A percentile compares a stretch with the other conserved stretches of the same genome.
Conservation (phyloP, 225 moss, liverwort and hornwort species). For the Marchantia polymorpha region DNA sequence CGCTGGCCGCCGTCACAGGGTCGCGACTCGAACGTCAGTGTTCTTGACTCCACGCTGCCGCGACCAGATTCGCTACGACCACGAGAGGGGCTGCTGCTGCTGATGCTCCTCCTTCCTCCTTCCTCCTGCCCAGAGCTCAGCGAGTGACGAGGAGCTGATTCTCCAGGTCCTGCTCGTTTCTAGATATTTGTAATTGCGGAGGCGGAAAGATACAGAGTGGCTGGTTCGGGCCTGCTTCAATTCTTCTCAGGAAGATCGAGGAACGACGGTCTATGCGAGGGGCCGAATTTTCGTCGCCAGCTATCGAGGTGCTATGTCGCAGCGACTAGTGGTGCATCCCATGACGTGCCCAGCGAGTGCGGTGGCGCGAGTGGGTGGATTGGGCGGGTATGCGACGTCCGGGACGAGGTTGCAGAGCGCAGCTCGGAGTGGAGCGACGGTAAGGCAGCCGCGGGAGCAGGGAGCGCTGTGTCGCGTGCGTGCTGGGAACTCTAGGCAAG, state of each 20-base stretch:
- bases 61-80: neutral
- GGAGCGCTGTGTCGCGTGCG: neutral
- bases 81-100: neutral
- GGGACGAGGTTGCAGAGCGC: neutral
- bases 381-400: neutral
- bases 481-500: neutral
- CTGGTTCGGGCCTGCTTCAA: neutral
- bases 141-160: neutral
- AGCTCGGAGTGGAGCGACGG: neutral
- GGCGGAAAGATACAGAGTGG: neutral
- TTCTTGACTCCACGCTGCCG: neutral
- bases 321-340: constrained; percentile 8
- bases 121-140: too few relatives aligned
- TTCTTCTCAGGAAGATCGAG: neutral
- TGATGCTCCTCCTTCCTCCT: too few relatives aligned
- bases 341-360: neutral
- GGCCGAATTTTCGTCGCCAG: neutral
- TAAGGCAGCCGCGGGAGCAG: constrained; percentile 9
- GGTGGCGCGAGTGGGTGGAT: neutral
- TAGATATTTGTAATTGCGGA: neutral
- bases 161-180: neutral
- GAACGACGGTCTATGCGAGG: neutral
- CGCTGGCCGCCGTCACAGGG: neutral
- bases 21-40: neutral
- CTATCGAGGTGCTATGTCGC: neutral